Conservation (phyloP, 208 protist species). For the Acanthamoeba polyphaga region DNA sequence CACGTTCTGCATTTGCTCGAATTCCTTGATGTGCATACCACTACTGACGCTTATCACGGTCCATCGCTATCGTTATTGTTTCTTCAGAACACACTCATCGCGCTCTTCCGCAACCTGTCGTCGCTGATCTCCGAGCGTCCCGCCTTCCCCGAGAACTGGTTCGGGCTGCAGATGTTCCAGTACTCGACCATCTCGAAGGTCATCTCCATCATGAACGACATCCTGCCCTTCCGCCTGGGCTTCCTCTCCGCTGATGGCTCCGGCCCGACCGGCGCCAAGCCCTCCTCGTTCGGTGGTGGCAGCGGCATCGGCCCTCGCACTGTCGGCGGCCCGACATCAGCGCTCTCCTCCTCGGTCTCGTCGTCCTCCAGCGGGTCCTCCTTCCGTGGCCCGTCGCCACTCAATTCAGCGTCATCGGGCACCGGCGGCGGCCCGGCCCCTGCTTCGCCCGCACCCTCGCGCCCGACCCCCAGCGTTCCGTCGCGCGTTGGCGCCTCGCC, state of each 20-base stretch:
- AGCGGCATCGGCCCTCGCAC: neutral
- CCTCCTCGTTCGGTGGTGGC: neutral
- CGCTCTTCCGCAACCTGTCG: conserved; percentile 60
- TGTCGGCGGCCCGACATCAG: neutral
- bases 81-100: conserved; percentile 33
- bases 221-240: conserved; percentile 44
- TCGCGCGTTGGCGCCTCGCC: neutral
- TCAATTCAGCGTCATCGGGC: neutral
- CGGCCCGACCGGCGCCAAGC: neutral
- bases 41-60: neutral
- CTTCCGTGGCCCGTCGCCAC: conserved; percentile 16
- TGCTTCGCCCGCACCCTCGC: neutral
- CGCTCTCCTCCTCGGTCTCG: neutral
- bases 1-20: neutral
- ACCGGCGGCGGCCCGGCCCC: neutral
- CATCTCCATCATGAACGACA: conserved; percentile 48
- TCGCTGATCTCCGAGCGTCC: conserved; percentile 37
- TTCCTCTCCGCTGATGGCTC: conserved; percentile 25
- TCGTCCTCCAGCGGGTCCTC: neutral
- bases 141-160: conserved; percentile 75
- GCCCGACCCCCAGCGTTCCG: neutral
- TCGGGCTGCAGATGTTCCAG: conserved; percentile 75
- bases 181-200: conserved; percentile 57
- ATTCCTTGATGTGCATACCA: neutral
- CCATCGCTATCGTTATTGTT: neutral